Evolutionary conservation across 768 basidiomycete genomes (phyloP), one percentile per base, ranked within the genome.

Genomic region (Podaxis carcinomalis): DNA sequence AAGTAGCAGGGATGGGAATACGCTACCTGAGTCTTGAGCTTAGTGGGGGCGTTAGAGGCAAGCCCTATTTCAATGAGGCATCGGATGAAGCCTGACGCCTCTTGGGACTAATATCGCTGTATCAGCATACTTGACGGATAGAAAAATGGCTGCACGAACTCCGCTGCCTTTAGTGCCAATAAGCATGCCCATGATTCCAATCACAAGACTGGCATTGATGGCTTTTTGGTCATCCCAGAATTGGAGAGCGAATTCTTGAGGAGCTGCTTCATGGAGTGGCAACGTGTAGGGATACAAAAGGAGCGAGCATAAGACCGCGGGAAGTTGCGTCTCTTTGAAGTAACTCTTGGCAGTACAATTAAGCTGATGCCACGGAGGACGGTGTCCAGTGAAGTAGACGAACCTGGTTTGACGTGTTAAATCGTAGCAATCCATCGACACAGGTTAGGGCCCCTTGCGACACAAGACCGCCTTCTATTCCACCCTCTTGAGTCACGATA

Each of bases 321-420:
- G 81, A 65, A 95, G 76, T 63, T 89, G 72, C 1, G 93, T 92
- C 76, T 95, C 95, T 51, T 92, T 88, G 77, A 99, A 97, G 78
- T 97, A 98, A 70, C 94, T 97, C 94, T 99, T 67, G 40, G 44
- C 25, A 42, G 47, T 25, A 56, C 42, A 62, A 51, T 67, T 68
- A 62, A 72, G 53, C 46, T 37, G 56, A 62, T 61, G 39, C 42
- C n/a, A 50, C 13, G 46, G 40, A 44, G n/a, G 37, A 37, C 10
- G 10, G 14, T 49, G 23, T 11, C 28, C 27, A 32, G 57, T 14
- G n/a, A 59, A 36, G 28, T n/a, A 54, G 37, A 57, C 71, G 75
- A 68, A 93, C 95, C 80, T 96, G 95, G 72, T 98, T 99, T 9
- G 94, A 95, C 25, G 87, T 84, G 73, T 99, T 98, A 76, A 91